Evolutionary conservation across 1,284 basidiomycete genomes (phyloP), one percentile per base, ranked within the genome.

Genomic region (Phylloboletellus chloephorus): DNA sequence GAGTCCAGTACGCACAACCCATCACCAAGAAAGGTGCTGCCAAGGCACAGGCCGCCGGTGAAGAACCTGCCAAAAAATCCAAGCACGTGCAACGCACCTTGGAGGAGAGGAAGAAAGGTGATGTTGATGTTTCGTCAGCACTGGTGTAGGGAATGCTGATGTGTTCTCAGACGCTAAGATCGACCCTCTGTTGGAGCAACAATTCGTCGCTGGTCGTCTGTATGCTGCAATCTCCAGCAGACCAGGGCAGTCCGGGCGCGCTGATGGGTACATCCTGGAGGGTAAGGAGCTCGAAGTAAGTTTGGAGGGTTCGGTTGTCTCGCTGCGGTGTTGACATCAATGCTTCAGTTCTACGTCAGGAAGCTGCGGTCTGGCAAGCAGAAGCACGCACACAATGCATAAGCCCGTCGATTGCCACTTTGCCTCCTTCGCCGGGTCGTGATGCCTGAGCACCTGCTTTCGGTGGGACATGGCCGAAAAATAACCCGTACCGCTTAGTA

Each of bases 201-300:
- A 93, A 60, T 93, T 93, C 57, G 71, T 78, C 56, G 89, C 89
- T 61, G 89, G 89, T 69, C 82, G 90, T 71, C 74, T 93, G 50
- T 93, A 92, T 64, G 94, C 93, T 54, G 58, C 74, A 57, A 86
- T 97, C 67, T 81, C 89, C 49, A 93, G 88, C 67, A 82, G 93
- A 66, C 93, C 93, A 46, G 93, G 93, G 33, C 93, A 97, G 69
- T 88, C 82, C 43, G 93, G 93, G 34, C 89, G 93, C 52, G 82
- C 86, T 48, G 94, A 97, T 67, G 93, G 93, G 43, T 95, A 96
- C 72, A 76, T 97, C 52, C 81, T 97, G 43, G 93, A 97, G 76
- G 93, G 93, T 63, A 91, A 91, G 72, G 93, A 97, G 68, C 82
- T 96, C 47, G 92, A 96, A 76, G 89, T 92, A 58, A 39, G 73